These are phyloP conservation scores for Gracilaria gracilis DNA, from an alignment of 23 red algal species.

Conservation along the genomic window DNA sequence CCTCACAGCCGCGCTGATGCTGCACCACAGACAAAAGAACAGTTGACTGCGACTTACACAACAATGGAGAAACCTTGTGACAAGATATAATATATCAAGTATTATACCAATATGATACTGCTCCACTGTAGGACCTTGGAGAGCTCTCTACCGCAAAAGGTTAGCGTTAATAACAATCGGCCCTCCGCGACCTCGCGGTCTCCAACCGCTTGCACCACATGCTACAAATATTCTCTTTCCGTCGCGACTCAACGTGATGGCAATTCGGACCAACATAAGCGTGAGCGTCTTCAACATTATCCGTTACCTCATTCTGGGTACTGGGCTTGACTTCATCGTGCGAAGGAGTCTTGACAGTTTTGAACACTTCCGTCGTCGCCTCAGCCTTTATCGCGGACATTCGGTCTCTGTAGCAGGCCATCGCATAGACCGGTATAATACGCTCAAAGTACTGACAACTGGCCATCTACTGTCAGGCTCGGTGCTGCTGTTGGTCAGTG, in stretches of 20 bases:
- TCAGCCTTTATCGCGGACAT: background rate
- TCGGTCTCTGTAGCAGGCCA: background rate
- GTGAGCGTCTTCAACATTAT: background rate
- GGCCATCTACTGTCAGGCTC: background rate
- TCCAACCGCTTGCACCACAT: background rate
- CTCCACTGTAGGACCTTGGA: no score
- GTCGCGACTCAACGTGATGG: background rate
- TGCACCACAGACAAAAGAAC: no score
- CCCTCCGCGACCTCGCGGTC: no score
- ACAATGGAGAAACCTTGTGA: no score
- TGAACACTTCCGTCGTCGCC: conserved; percentile 11
- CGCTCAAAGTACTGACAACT: background rate
- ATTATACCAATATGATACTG: no score
- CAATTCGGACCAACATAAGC: background rate
- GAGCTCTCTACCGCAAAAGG: no score
- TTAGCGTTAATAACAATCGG: no score
- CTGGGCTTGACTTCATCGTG: background rate
- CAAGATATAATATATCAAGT: no score
- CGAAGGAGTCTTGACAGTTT: background rate
- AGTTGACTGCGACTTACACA: no score
- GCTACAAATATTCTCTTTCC: background rate
- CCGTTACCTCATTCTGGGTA: background rate
- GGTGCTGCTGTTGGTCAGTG: background rate
- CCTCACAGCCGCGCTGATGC: no score
- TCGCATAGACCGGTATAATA: background rate